Conservation (phyloP, 1,284 basidiomycete genomes). For the Pascua sp. region DNA sequence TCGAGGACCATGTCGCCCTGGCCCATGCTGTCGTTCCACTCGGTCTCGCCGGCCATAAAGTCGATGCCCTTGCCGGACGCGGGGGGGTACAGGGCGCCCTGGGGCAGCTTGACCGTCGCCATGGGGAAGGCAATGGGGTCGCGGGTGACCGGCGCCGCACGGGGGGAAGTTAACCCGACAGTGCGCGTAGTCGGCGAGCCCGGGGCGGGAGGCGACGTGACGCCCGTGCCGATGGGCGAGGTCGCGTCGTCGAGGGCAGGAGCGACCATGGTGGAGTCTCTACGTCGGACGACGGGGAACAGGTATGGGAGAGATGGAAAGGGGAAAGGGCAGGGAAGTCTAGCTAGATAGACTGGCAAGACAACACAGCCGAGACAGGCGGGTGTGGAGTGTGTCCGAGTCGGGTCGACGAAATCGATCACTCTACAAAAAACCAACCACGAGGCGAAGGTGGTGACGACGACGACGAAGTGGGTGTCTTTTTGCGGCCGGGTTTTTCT, state of each 20-base stretch:
- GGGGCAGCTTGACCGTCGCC: constrained; percentile 20
- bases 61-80: constrained; percentile 47
- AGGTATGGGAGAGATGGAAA: neutral
- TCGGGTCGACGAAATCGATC: too few species aligned
- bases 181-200: constrained; percentile 19
- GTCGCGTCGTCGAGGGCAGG: constrained; percentile 14
- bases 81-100: constrained; percentile 45
- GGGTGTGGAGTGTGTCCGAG: neutral
- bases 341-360: neutral
- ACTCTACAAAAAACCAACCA: constrained; percentile 1
- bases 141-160: constrained; percentile 7
- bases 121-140: constrained; percentile 18
- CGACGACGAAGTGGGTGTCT: neutral
- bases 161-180: neutral
- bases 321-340: neutral
- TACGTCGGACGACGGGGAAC: neutral
- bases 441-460: neutral
- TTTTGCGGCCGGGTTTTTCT: neutral
- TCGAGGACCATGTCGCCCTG: constrained; percentile 67
- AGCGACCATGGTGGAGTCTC: constrained; percentile 16
- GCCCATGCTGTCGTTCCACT: constrained; percentile 44
- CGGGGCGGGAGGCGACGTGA: constrained; percentile 16
- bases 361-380: neutral
- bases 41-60: constrained; percentile 35
- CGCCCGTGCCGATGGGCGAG: neutral